A percentile compares a stretch with the other conserved stretches of the same genome.
These are phyloP conservation scores for Penicillium aurantiogriseum DNA, from an alignment of 2,329 filamentous ascomycete genomes.

Conservation along the genomic window DNA sequence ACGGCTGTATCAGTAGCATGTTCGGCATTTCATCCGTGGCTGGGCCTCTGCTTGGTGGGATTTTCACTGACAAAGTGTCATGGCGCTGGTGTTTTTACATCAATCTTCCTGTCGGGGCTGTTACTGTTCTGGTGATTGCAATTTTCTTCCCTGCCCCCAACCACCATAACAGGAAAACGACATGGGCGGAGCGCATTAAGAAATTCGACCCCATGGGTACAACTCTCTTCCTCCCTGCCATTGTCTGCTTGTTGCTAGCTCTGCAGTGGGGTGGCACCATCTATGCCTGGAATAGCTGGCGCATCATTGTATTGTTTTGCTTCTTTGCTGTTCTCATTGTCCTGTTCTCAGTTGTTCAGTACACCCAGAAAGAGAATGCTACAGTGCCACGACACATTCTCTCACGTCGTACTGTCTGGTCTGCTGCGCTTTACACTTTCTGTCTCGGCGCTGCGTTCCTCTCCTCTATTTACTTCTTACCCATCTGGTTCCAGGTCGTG, in stretches of 20 bases:
- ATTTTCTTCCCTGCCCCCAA: slow-evolving; percentile 48
- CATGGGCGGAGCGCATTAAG: slow-evolving; percentile 41
- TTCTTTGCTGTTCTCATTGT: slow-evolving; percentile 29
- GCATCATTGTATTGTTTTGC: slow-evolving; percentile 23
- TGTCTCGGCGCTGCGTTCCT: slow-evolving; percentile 4
- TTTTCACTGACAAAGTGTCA: slow-evolving; percentile 44
- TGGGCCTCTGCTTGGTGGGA: slow-evolving; percentile 45
- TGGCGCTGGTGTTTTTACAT: slow-evolving; percentile 48
- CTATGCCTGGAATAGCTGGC: slow-evolving; percentile 23
- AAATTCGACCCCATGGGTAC: slow-evolving; percentile 40
- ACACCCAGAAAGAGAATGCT: slow-evolving; percentile 50
- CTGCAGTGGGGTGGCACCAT: slow-evolving; percentile 26
- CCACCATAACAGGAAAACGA: not conserved
- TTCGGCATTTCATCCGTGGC: slow-evolving; percentile 54
- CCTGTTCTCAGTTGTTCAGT: slow-evolving; percentile 48
- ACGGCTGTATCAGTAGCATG: slow-evolving; percentile 52
- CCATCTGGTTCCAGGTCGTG: slow-evolving; percentile 33
- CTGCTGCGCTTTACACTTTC: slow-evolving; percentile 30
- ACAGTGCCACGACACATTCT: slow-evolving; percentile 54
- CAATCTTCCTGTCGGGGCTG: slow-evolving; percentile 44
- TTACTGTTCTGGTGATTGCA: slow-evolving; percentile 47
- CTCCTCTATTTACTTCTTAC: slow-evolving; percentile 20
- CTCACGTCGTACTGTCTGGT: slow-evolving; percentile 43
- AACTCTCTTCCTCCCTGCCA: slow-evolving; percentile 30
- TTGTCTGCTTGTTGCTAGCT: slow-evolving; percentile 26